A percentile compares a stretch with the other conserved stretches of the same genome.
Conservation (phyloP, 805 yeast species). For the Cyberlindnera mycetangii region DNA sequence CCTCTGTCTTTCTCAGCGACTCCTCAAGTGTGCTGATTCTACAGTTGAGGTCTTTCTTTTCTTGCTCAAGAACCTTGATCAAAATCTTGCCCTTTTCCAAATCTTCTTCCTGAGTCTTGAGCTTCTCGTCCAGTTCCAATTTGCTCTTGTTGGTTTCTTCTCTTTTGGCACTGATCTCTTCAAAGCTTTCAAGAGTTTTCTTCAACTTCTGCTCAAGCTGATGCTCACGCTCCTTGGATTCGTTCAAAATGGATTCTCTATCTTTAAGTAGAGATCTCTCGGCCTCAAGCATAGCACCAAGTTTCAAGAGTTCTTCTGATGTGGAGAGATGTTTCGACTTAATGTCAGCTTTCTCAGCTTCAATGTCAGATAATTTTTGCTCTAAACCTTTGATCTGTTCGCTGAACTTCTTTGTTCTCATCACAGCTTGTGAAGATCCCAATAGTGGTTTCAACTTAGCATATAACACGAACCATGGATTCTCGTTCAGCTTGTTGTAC, state of each 20-base stretch:
- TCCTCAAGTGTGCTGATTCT: slow-evolving; percentile 24
- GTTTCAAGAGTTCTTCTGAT: slow-evolving; percentile 29
- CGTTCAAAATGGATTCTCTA: slow-evolving; percentile 44
- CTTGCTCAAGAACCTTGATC: slow-evolving; percentile 22
- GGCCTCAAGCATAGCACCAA: slow-evolving; percentile 34
- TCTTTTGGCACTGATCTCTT: slow-evolving; percentile 25
- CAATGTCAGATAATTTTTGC: slow-evolving; percentile 38
- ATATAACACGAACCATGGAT: slow-evolving; percentile 80
- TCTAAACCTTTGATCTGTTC: slow-evolving; percentile 55
- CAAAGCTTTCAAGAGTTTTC: slow-evolving; percentile 26
- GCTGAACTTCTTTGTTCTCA: slow-evolving; percentile 54
- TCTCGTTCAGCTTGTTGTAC: slow-evolving; percentile 45
- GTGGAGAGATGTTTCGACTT: slow-evolving; percentile 28
- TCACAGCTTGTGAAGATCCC: slow-evolving; percentile 56
- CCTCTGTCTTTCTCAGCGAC: slow-evolving; percentile 16
- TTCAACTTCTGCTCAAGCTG: slow-evolving; percentile 28
- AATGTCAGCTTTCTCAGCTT: slow-evolving; percentile 29
- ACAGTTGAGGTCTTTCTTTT: slow-evolving; percentile 19
- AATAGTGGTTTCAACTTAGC: slow-evolving; percentile 73
- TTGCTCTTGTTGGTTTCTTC: slow-evolving; percentile 28
- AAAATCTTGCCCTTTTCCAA: slow-evolving; percentile 25
- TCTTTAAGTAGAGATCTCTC: slow-evolving; percentile 43
- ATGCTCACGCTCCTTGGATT: slow-evolving; percentile 40
- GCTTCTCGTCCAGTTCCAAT: slow-evolving; percentile 26
- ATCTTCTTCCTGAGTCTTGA: slow-evolving; percentile 26